Evolutionary conservation across 23 red algal species (phyloP), one percentile per base, ranked within the genome.

Genomic region (Gracilariopsis chorda): DNA sequence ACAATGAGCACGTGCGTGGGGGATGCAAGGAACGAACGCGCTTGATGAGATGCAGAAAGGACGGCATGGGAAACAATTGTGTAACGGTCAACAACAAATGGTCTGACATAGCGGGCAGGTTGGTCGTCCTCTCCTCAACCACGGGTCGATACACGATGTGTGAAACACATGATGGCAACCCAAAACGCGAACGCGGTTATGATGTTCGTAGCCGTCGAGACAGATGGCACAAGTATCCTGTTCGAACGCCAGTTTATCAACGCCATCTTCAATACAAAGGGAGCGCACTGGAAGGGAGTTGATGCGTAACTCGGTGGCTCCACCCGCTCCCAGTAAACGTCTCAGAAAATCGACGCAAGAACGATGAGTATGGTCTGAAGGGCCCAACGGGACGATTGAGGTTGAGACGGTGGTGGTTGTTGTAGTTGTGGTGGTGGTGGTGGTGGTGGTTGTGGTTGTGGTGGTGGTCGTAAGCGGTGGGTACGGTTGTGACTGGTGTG

Each of bases 91-190:
- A 32, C 85, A 89, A 53, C 85, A 89, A 29, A 89, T 53, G 36
- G 85, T 89, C 29, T 89, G 85, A 67, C 94, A 96, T 0, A 93
- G 80, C 37, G 94, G 94, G 33, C 94, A 96, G 4, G 84, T 82
- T 9, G 88, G 73, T 47, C 83, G 48, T 24, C 86, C 80, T 48
- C 81, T 61, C 27, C 85, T 52, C 30, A 96, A 68, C 95, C 95
- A 97, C 19, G 95, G 88, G 58, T 97, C 88, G 83, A 97, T 93
- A 61, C 95, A 97, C 0, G 67, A 39, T 21, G 83, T 53, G 77
- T 97, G 95, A 56, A 97, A 97, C 6, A 97, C 83, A 82, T 97
- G 95, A n/a, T 88, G 30, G 71, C 95, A 97, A 39, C 79, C 84
- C 12, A 97, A 70, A 45, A 90, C 74, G 37, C 95, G 90, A 45